Base-by-base conservation (phyloP, 1,284 basidiomycete genomes). In the Sporisorium iseilematis-ciliati region DNA sequence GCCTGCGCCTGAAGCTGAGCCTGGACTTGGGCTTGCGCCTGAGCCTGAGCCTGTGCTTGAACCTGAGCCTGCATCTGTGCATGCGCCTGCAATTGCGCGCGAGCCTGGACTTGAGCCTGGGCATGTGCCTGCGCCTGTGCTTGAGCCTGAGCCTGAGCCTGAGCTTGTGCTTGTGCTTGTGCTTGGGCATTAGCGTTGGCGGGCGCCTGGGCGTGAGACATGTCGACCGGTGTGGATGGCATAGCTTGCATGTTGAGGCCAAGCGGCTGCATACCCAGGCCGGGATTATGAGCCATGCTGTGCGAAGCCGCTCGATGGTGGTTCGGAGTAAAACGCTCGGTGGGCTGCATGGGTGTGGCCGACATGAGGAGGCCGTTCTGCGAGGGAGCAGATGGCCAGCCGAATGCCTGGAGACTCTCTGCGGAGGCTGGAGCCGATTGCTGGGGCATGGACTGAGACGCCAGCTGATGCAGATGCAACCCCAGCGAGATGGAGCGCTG, bases 401-500 rank as follows among this genome's bases (percentile, higher is more conserved):
- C 62, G 29, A 72, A 71, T 2, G 68, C 42, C 26, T 62, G 65
- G 7, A 76, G 41, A 29, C 58, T 65, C 20, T 68, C 58, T 8
- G 74, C 68, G 12, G 65, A 68, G 21, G 61, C 62, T 2, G 74
- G 65, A 11, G 65, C 45, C 4, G 68, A 65, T 2, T 71, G 68
- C 51, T 64, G 68, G 21, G 65, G 62, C 60, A 71, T 68, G 20
- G 68, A 31, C 8, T 68, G 64, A 0, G 65, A 61, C 4, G 65
- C 46, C 35, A 76, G 18, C 40, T 71, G 64, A 25, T 76, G 74
- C 54, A 76, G 26, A 45, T 76, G 68, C 38, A 76, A 6, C 11
- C 74, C 74, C 18, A 76, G 25, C 2, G 74, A 76, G 3, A 67
- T 40, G 7, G 74, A 76, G 8, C 74, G 68, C n/a, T 76, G 74